A percentile compares a stretch with the other conserved stretches of the same genome.
These are phyloP conservation scores for Trichoderma virens DNA, from an alignment of 495 filamentous ascomycete genomes.

Conservation along the genomic window DNA sequence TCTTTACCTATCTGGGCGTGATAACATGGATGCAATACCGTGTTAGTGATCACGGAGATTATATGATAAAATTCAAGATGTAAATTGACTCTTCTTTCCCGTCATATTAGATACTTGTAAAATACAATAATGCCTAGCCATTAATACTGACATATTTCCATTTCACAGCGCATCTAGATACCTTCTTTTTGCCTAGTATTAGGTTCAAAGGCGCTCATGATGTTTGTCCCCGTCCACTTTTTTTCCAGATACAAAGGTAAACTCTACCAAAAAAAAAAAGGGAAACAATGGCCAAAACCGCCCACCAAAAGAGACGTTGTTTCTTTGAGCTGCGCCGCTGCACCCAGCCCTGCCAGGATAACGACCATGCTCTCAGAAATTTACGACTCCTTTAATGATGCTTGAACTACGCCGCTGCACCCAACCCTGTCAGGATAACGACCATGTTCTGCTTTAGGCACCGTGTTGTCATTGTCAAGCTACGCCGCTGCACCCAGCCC, in stretches of 20 bases:
- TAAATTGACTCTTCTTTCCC: neutral
- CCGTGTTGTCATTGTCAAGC: neutral
- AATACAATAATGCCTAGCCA: neutral
- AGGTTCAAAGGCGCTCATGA: neutral
- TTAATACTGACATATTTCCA: neutral
- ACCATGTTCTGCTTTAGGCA: neutral
- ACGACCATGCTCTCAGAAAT: slow-evolving; percentile 1
- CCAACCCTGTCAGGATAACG: slow-evolving; percentile 7
- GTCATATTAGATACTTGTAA: neutral
- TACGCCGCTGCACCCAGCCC: slow-evolving; percentile 6
- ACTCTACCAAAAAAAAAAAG: neutral
- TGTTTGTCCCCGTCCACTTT: neutral
- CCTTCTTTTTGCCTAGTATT: too few species aligned
- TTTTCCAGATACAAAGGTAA: neutral
- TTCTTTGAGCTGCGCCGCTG: neutral
- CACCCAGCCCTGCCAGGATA: slow-evolving; percentile 8
- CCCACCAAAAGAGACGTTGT: neutral
- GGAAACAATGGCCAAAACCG: too few species aligned
- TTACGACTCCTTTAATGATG: neutral
- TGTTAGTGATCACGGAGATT: too few species aligned
- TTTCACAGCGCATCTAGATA: neutral
- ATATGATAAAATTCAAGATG: neutral
- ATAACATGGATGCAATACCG: too few species aligned
- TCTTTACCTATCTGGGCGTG: too few species aligned
- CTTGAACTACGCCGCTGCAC: slow-evolving; percentile 8